Percentiles rank a stretch among this genome's conserved stretches.
These are phyloP conservation scores for Lathyrus aphaca DNA, from an alignment of 306 rosid species.

Conservation along the genomic window DNA sequence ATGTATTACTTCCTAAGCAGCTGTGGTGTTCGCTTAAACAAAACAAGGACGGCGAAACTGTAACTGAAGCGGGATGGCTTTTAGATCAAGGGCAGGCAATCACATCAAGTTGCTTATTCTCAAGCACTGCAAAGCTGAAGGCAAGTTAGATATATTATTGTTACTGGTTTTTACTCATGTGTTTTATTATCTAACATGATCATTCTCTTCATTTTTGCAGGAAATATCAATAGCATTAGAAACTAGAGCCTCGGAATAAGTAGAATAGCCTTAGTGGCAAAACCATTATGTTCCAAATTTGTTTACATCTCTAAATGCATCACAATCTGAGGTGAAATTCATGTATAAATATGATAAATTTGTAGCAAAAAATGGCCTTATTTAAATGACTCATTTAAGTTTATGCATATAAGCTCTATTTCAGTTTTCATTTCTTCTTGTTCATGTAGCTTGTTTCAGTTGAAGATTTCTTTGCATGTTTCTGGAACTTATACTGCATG, in stretches of 20 bases:
- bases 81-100: slow-evolving; percentile 68
- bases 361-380: neutral
- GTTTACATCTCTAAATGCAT: slow-evolving; percentile 7
- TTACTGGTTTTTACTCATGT: neutral
- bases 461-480: neutral
- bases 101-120: slow-evolving; percentile 79
- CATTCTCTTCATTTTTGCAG: slow-evolving; percentile 48
- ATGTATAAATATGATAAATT: slow-evolving; percentile 19
- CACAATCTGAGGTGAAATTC: slow-evolving; percentile 26
- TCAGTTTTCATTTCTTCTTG: neutral
- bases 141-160: slow-evolving; percentile 53
- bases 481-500: neutral
- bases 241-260: slow-evolving; percentile 47
- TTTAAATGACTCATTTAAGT: neutral
- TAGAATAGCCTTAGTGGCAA: slow-evolving; percentile 33
- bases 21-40: slow-evolving; percentile 82
- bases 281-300: slow-evolving; percentile 19
- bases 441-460: neutral
- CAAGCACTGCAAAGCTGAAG: slow-evolving; percentile 62
- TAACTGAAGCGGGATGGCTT: slow-evolving; percentile 90
- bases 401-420: neutral
- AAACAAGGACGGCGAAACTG: slow-evolving; percentile 55
- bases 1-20: slow-evolving; percentile 81
- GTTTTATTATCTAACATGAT: slow-evolving; percentile 20
- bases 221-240: slow-evolving; percentile 69